Percentiles rank a stretch among this genome's conserved stretches.
phyloP scores from a whole-genome alignment of 768 basidiomycete genomes.

The Suillus cothurnatus region DNA sequence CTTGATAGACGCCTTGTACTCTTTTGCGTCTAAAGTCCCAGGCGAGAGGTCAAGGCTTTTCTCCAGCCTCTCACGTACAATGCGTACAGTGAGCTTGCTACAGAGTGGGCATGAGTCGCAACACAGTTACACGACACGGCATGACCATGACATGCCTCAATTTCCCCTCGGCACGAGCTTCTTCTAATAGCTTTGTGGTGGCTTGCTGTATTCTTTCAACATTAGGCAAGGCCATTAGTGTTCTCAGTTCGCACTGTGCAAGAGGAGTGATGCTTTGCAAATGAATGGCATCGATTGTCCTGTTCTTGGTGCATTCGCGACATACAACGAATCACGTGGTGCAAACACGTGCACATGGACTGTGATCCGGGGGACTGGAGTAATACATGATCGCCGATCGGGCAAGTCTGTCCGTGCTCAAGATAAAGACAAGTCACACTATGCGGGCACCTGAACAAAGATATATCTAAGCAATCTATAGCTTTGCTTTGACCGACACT shows the following conservation, averaged over 20 bases:
- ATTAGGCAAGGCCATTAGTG: slow-evolving; percentile 19
- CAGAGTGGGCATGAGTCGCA: not conserved
- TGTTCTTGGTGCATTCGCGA: not conserved
- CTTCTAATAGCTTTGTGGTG: slow-evolving; percentile 23
- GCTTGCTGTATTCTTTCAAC: slow-evolving; percentile 19
- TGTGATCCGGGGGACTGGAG: not conserved
- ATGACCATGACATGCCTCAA: slow-evolving; percentile 18
- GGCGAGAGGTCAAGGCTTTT: slow-evolving; percentile 43
- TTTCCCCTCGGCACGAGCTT: slow-evolving; percentile 23
- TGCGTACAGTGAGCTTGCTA: slow-evolving; percentile 45
- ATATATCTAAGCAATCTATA: slow-evolving; percentile 34
- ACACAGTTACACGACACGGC: not conserved
- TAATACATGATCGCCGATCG: not conserved
- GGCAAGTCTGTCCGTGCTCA: not conserved
- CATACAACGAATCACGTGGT: not conserved
- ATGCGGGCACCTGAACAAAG: not conserved
- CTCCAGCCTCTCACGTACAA: slow-evolving; percentile 55
- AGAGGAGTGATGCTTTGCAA: not conserved
- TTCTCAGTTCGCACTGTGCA: not conserved
- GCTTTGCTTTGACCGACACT: slow-evolving; percentile 49
- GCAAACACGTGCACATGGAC: not conserved
- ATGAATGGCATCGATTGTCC: not conserved
- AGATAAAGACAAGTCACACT: not conserved
- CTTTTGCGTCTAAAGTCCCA: slow-evolving; percentile 43
- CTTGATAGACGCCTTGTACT: slow-evolving; percentile 53